Evolutionary conservation across 2,329 filamentous ascomycete genomes (phyloP).

Genomic region (Cercospora sp.): DNA sequence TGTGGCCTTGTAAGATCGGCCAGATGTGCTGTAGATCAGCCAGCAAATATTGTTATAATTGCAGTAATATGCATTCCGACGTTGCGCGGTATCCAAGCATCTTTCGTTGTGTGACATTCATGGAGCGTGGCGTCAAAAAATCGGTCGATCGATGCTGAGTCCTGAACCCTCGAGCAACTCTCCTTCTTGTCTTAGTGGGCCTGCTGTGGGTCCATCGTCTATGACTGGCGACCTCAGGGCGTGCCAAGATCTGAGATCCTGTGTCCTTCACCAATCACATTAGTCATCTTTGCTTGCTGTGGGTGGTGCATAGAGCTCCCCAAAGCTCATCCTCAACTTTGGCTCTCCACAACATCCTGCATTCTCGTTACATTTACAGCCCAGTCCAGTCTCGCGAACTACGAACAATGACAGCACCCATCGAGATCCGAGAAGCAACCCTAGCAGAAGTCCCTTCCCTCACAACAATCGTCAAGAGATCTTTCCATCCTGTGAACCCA

Average conservation of each 20-base stretch:
- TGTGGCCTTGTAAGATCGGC: conserved; percentile 22
- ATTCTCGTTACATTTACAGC: neutral
- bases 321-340: neutral
- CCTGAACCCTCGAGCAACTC: neutral
- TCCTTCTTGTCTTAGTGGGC: neutral
- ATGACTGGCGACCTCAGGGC: neutral
- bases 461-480: conserved; percentile 30
- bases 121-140: neutral
- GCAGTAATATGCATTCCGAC: neutral
- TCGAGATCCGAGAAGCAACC: conserved; percentile 11
- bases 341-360: neutral
- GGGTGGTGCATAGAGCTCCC: neutral
- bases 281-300: neutral
- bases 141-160: neutral
- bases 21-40: neutral
- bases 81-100: neutral
- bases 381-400: neutral
- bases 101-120: neutral
- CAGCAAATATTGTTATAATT: neutral
- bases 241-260: neutral
- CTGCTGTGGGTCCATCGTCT: neutral
- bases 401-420: neutral
- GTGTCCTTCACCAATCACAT: neutral
- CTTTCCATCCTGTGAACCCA: conserved; percentile 32
- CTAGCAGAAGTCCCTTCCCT: conserved; percentile 25